Conservation (phyloP, 2,329 filamentous ascomycete genomes). For the Colletotrichum phormii region DNA sequence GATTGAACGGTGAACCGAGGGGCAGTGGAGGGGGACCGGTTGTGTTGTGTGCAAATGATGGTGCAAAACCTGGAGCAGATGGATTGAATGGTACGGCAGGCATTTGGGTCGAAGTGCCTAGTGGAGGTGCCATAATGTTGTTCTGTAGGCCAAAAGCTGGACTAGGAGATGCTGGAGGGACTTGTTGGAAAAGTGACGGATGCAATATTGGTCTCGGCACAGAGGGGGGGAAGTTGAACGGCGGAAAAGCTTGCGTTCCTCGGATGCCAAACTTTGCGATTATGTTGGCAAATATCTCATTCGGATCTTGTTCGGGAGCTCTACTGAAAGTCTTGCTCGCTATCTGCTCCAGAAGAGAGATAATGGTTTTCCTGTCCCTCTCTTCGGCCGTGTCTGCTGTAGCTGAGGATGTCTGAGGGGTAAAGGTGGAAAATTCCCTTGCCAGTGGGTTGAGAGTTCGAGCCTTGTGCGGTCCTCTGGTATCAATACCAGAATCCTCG, state of each 20-base stretch:
- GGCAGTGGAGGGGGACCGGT: neutral
- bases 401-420: conserved; percentile 1
- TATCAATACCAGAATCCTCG: conserved; percentile 15
- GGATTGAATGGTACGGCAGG: neutral
- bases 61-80: neutral
- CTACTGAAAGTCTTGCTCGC: neutral
- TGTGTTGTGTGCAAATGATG: neutral
- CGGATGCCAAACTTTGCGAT: conserved; percentile 21
- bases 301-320: neutral
- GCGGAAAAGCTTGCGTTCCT: neutral
- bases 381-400: conserved; percentile 16
- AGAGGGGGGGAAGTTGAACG: neutral
- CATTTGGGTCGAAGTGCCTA: neutral
- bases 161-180: neutral
- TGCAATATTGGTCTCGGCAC: neutral
- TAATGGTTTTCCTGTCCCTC: conserved; percentile 25
- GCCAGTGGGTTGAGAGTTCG: conserved; percentile 30
- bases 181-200: neutral
- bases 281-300: conserved; percentile 22
- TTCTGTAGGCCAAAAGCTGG: neutral
- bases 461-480: conserved; percentile 12
- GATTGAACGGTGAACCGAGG: neutral
- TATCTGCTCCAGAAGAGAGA: conserved; percentile 22
- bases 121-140: neutral
- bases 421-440: conserved; percentile 22